These are phyloP conservation scores for Coprinopsis cinerea DNA, from an alignment of 768 basidiomycete species.

Conservation along the genomic window DNA sequence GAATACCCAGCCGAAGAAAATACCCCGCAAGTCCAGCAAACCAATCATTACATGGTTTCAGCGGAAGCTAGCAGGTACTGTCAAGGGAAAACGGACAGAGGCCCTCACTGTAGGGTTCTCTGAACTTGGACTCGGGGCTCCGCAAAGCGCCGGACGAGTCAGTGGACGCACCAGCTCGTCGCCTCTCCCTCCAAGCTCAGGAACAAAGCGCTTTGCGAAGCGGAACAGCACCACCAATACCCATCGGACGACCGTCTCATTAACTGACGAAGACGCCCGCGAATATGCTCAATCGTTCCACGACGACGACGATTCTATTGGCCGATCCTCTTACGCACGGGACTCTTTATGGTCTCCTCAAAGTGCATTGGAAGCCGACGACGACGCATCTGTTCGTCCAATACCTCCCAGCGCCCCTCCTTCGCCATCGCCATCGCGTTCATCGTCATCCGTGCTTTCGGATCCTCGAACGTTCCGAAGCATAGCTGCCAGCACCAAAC, in stretches of 20 bases:
- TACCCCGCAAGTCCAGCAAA: conserved; percentile 66
- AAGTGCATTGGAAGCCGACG: conserved; percentile 79
- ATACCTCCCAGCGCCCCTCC: conserved; percentile 84
- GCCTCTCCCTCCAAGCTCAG: conserved; percentile 30
- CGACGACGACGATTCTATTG: conserved; percentile 43
- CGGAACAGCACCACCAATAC: conserved; percentile 26
- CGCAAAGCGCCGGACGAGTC: conserved; percentile 26
- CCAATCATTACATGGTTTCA: conserved; percentile 90
- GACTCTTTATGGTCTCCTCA: conserved; percentile 79
- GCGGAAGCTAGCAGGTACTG: conserved; percentile 73
- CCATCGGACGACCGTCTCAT: conserved; percentile 55
- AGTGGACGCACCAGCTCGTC: conserved; percentile 39
- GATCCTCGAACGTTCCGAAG: conserved; percentile 77
- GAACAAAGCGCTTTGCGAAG: conserved; percentile 26
- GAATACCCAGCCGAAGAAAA: conserved; percentile 49
- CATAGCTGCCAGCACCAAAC: conserved; percentile 86
- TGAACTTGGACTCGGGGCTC: conserved; percentile 27
- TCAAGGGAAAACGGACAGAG: conserved; percentile 46
- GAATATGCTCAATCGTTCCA: conserved; percentile 27
- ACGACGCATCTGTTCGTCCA: conserved; percentile 89
- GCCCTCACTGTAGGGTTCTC: conserved; percentile 27
- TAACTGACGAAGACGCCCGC: conserved; percentile 53
- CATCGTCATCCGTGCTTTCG: conserved; percentile 79
- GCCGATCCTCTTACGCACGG: conserved; percentile 55
- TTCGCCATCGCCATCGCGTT: conserved; percentile 80